Percentiles rank a stretch among this genome's conserved stretches.
These are phyloP conservation scores for Phanerochaete carnosa DNA, from an alignment of 768 basidiomycete species.

Conservation along the genomic window DNA sequence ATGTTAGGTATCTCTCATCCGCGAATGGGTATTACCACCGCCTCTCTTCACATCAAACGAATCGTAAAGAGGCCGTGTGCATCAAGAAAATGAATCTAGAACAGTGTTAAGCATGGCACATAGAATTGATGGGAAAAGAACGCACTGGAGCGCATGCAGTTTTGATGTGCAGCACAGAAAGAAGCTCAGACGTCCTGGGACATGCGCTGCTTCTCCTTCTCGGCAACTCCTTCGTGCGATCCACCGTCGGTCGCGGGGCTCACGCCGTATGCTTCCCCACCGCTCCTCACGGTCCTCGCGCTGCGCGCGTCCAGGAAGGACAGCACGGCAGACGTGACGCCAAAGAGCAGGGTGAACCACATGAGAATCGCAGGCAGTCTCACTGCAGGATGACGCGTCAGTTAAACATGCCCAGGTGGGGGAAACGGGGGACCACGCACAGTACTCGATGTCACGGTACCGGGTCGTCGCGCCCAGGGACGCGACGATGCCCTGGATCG, in stretches of 20 bases:
- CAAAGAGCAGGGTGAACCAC: slow-evolving; percentile 48
- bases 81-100: not conserved
- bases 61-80: not conserved
- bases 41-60: not conserved
- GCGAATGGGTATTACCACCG: too few relatives aligned
- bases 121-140: not conserved
- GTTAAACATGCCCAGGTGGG: not conserved
- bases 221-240: not conserved
- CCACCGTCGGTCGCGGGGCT: not conserved
- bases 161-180: not conserved
- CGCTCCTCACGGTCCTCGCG: not conserved
- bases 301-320: slow-evolving; percentile 28
- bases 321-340: slow-evolving; percentile 33
- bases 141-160: not conserved
- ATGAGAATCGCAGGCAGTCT: slow-evolving; percentile 46
- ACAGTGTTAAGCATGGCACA: not conserved
- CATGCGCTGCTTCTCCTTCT: not conserved
- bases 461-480: slow-evolving; percentile 37
- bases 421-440: too few relatives aligned
- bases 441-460: slow-evolving; percentile 43
- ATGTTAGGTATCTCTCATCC: not conserved
- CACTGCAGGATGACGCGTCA: slow-evolving; percentile 32
- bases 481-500: slow-evolving; percentile 35
- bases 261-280: not conserved
- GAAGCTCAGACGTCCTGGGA: not conserved